Conservation (phyloP, 441 rosid genomes). For the Brassica balearica region DNA sequence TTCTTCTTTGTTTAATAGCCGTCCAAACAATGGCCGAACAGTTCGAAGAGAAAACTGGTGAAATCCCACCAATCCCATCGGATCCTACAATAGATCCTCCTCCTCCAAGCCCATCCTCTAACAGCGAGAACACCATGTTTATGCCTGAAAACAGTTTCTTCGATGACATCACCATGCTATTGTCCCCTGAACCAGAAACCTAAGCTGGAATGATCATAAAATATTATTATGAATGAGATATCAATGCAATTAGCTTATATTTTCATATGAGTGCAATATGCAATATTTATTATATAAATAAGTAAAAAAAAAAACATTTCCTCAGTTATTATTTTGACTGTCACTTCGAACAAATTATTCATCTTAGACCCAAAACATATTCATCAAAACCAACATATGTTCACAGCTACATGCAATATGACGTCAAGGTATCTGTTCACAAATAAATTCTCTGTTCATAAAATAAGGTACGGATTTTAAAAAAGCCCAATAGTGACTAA, state of each 20-base stretch:
- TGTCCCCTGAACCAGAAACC: background rate
- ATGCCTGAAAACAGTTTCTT: background rate
- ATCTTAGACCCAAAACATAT: background rate
- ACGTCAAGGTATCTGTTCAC: background rate
- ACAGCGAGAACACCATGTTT: background rate
- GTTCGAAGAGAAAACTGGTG: background rate
- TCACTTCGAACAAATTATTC: background rate
- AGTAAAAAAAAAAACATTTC: background rate
- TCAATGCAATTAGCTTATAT: background rate
- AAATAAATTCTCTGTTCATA: too few relatives aligned
- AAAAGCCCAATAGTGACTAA: background rate
- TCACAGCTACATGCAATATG: background rate
- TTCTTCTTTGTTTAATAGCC: background rate
- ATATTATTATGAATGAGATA: background rate
- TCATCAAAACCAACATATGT: background rate
- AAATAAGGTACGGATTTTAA: background rate
- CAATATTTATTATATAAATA: background rate
- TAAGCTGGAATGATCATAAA: background rate
- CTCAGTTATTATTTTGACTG: background rate
- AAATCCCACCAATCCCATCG: background rate
- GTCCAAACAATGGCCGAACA: slow-evolving; percentile 6
- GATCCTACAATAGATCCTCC: background rate
- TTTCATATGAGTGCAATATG: background rate
- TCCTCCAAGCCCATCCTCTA: slow-evolving; percentile 1
- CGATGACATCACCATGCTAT: background rate